Conservation (phyloP, 371 early-diverging fungal genomes). For the Mucor ambiguus region DNA sequence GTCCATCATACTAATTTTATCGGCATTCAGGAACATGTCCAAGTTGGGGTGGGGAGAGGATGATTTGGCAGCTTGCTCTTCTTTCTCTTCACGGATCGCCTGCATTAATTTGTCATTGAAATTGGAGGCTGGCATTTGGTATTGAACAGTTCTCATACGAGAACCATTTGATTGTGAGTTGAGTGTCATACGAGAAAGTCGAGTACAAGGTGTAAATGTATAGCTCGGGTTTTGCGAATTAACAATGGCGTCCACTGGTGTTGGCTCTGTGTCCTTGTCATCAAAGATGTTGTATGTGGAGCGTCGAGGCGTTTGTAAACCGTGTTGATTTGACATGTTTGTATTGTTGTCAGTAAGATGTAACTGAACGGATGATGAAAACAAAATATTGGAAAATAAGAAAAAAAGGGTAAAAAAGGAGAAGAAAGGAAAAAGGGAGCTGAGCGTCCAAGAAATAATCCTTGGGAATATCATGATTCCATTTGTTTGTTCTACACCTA, state of each 20-base stretch:
- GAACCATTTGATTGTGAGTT: conserved; percentile 17
- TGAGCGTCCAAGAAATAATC: background rate
- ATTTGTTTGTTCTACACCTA: background rate
- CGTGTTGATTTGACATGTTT: conserved; percentile 4
- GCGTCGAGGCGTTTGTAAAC: conserved; percentile 9
- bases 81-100: conserved; percentile 9
- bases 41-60: conserved; percentile 12
- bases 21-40: conserved; percentile 12
- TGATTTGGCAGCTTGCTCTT: background rate
- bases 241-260: background rate
- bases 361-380: background rate
- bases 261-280: background rate
- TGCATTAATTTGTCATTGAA: conserved; percentile 18
- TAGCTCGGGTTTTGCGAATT: background rate
- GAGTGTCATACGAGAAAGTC: conserved; percentile 26
- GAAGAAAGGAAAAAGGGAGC: background rate
- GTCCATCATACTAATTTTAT: conserved; percentile 12
- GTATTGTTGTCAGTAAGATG: background rate
- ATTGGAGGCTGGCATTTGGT: conserved; percentile 9
- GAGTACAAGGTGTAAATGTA: conserved; percentile 22
- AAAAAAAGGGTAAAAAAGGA: background rate
- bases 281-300: background rate
- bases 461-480: conserved; percentile 9
- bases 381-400: background rate
- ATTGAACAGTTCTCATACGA: conserved; percentile 2